A percentile compares a stretch with the other conserved stretches of the same genome.
phyloP scores from a whole-genome alignment of 78 protist genomes.

The Fonticula alba region DNA sequence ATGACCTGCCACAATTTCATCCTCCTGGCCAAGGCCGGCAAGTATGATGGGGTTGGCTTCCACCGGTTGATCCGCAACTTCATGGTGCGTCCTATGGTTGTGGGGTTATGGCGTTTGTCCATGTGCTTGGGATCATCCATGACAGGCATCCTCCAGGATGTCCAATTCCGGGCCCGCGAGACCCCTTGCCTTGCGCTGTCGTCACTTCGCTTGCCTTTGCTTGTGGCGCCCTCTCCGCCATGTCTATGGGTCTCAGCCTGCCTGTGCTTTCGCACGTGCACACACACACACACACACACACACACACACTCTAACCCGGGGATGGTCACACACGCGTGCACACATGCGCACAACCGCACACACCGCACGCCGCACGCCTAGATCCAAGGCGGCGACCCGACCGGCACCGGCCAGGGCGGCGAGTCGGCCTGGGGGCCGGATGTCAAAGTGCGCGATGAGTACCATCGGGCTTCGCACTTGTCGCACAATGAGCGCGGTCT shows the following conservation, averaged over 20 bases:
- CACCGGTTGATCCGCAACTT: slow-evolving; percentile 54
- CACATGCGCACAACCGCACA: too few species aligned
- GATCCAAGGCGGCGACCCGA: slow-evolving; percentile 64
- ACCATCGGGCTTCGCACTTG: not conserved
- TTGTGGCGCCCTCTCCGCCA: not conserved
- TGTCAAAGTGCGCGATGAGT: not conserved
- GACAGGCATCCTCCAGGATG: not conserved
- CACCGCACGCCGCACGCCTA: not conserved
- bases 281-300: not conserved
- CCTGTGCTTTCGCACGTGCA: not conserved
- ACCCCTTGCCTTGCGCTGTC: not conserved
- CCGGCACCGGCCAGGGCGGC: slow-evolving; percentile 60
- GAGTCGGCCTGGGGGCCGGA: slow-evolving; percentile 31
- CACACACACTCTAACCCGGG: not conserved
- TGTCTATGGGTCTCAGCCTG: too few species aligned
- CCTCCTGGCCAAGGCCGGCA: slow-evolving; percentile 17
- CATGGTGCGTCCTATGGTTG: slow-evolving; percentile 31
- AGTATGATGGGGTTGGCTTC: slow-evolving; percentile 41
- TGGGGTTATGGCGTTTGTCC: too few species aligned
- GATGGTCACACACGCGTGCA: not conserved
- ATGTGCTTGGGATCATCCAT: too few species aligned
- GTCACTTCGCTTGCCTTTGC: not conserved
- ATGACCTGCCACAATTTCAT: slow-evolving; percentile 60
- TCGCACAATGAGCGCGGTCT: slow-evolving; percentile 46
- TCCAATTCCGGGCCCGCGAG: not conserved